Conservation (phyloP, 1,139 yeast species). For the Saccharomyces hybrid region DNA sequence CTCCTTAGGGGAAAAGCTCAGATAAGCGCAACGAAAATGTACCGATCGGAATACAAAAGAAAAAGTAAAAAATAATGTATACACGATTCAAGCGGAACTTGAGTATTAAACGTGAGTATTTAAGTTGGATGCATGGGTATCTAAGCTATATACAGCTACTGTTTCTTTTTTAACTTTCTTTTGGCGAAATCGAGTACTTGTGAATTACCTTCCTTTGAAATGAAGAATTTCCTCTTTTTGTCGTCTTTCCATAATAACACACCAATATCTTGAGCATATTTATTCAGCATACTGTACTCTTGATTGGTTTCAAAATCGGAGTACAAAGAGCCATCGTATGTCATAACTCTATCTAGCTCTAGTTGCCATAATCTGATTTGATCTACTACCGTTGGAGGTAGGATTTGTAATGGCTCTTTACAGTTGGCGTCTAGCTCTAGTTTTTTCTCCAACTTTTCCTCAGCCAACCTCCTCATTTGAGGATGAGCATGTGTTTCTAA, state of each 20-base stretch:
- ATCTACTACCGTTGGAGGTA: conserved; percentile 94
- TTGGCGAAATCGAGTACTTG: conserved; percentile 85
- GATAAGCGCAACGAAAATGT: no score
- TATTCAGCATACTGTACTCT: conserved; percentile 65
- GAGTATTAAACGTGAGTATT: neutral
- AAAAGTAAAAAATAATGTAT: neutral
- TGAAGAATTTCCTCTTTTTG: conserved; percentile 60
- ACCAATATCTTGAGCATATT: conserved; percentile 85
- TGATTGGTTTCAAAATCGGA: conserved; percentile 72
- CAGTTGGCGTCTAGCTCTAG: conserved; percentile 52
- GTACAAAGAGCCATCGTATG: conserved; percentile 81
- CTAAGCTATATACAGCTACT: conserved; percentile 4
- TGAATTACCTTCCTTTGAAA: conserved; percentile 75
- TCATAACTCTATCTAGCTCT: conserved; percentile 84
- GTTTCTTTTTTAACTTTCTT: conserved; percentile 36
- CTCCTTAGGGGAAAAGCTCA: no score
- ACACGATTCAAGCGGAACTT: no score
- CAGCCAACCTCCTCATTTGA: conserved; percentile 71
- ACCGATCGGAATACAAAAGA: neutral
- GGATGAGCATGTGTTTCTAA: conserved; percentile 91
- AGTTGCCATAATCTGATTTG: conserved; percentile 94
- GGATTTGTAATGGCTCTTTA: conserved; percentile 52
- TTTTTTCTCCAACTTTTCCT: conserved; percentile 57
- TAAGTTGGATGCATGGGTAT: neutral
- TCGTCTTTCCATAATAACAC: conserved; percentile 80